Conservation (phyloP, 2,329 filamentous ascomycete genomes). For the Fusarium proliferatum region DNA sequence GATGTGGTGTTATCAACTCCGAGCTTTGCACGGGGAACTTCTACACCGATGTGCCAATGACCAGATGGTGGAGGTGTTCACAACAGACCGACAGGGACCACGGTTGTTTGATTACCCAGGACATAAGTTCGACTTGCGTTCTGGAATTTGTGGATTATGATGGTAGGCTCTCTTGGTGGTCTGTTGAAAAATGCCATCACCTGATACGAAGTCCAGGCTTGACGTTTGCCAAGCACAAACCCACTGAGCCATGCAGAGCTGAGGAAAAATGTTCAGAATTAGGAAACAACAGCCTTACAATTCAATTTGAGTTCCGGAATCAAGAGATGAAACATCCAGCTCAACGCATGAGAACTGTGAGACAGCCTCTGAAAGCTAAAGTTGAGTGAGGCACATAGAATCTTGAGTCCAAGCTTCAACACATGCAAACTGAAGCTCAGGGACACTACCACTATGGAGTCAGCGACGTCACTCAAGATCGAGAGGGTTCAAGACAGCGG, state of each 20-base stretch:
- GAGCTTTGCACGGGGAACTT: slow-evolving; percentile 10
- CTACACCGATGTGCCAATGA: slow-evolving; percentile 13
- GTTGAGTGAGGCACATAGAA: slow-evolving; percentile 21
- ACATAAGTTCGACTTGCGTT: slow-evolving; percentile 33
- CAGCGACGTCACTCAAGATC: slow-evolving; percentile 37
- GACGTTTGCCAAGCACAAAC: slow-evolving; percentile 15
- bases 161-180: slow-evolving; percentile 25
- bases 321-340: slow-evolving; percentile 13
- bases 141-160: slow-evolving; percentile 37
- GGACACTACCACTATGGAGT: slow-evolving; percentile 7
- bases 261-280: slow-evolving; percentile 3
- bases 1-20: slow-evolving; percentile 35
- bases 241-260: not conserved
- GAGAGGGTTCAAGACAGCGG: slow-evolving; percentile 29
- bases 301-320: slow-evolving; percentile 2
- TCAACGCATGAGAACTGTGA: slow-evolving; percentile 21
- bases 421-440: slow-evolving; percentile 6
- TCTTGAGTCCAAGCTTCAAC: slow-evolving; percentile 24
- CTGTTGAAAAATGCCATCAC: slow-evolving; percentile 30
- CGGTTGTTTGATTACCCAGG: slow-evolving; percentile 15
- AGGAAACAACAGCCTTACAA: not conserved
- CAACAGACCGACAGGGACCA: slow-evolving; percentile 23
- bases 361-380: slow-evolving; percentile 18
- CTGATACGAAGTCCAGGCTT: slow-evolving; percentile 24
- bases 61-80: slow-evolving; percentile 39